These are phyloP conservation scores for Ascodesmis nigricans DNA, from an alignment of 495 filamentous ascomycete genomes.

Conservation along the genomic window DNA sequence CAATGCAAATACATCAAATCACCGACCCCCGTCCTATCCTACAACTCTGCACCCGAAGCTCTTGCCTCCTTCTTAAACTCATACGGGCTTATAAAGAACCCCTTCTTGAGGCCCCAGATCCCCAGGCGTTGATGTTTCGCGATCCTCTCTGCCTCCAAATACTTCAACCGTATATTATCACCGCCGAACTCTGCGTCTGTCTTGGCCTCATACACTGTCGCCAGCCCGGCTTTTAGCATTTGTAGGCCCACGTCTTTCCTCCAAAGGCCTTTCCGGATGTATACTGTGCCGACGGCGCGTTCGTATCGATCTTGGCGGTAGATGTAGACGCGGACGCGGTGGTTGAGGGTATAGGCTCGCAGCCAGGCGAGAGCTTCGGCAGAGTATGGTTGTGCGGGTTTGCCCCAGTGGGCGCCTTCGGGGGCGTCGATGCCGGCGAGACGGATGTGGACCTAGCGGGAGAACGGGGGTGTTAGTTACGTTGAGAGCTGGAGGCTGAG, in stretches of 20 bases:
- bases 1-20: too few species aligned
- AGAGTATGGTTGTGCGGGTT: constrained; percentile 61
- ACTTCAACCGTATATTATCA: constrained; percentile 7
- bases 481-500: neutral
- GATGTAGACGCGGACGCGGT: constrained; percentile 57
- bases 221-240: constrained; percentile 65
- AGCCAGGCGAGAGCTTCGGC: constrained; percentile 64
- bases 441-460: constrained; percentile 49
- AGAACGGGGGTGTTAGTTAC: too few species aligned
- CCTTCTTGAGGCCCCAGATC: constrained; percentile 43
- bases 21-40: too few species aligned
- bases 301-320: constrained; percentile 80
- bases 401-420: constrained; percentile 77
- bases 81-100: constrained; percentile 54
- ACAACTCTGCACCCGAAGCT: too few species aligned
- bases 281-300: constrained; percentile 68
- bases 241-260: constrained; percentile 67
- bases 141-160: constrained; percentile 41
- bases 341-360: constrained; percentile 42
- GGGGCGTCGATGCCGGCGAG: constrained; percentile 85
- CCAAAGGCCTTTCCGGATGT: constrained; percentile 39
- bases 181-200: constrained; percentile 63
- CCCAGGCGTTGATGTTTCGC: constrained; percentile 49
- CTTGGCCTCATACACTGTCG: constrained; percentile 67
- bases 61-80: constrained; percentile 71